Conservation (phyloP, 441 rosid genomes). For the Gossypium aridum region DNA sequence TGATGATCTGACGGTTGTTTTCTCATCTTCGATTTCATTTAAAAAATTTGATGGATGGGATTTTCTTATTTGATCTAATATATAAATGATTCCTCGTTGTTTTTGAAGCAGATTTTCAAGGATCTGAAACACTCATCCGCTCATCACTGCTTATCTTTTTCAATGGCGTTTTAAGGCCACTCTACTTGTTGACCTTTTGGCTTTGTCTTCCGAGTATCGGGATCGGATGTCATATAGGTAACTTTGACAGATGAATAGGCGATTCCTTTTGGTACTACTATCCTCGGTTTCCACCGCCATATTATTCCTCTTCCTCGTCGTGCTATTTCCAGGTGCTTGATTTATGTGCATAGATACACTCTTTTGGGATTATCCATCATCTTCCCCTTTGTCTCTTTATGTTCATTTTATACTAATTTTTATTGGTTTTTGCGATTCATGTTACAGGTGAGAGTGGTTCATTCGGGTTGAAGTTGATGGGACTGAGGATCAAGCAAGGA, state of each 20-base stretch:
- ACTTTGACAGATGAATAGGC: slow-evolving; percentile 7
- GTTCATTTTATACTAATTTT: background rate
- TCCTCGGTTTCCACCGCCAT: slow-evolving; percentile 12
- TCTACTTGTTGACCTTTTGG: background rate
- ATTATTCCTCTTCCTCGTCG: slow-evolving; percentile 13
- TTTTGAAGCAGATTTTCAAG: slow-evolving; percentile 26
- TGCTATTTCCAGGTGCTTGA: slow-evolving; percentile 20
- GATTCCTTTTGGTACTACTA: slow-evolving; percentile 15
- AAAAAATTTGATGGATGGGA: slow-evolving; percentile 12
- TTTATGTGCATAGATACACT: background rate
- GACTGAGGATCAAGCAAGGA: slow-evolving; percentile 9
- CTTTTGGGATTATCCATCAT: background rate
- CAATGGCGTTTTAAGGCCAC: slow-evolving; percentile 4
- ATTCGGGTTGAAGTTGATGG: slow-evolving; percentile 9
- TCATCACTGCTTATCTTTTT: background rate
- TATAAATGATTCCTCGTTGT: background rate
- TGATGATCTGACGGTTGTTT: slow-evolving; percentile 31
- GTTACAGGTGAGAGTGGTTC: slow-evolving; percentile 16
- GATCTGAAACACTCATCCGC: background rate
- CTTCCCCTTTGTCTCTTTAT: slow-evolving; percentile 4
- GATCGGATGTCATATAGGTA: background rate
- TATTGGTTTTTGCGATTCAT: background rate
- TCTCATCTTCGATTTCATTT: background rate
- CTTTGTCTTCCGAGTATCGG: background rate
- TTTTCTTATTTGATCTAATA: background rate